Evolutionary conservation across 1,284 basidiomycete genomes (phyloP).

Genomic region (Ustilago vetiveriae): DNA sequence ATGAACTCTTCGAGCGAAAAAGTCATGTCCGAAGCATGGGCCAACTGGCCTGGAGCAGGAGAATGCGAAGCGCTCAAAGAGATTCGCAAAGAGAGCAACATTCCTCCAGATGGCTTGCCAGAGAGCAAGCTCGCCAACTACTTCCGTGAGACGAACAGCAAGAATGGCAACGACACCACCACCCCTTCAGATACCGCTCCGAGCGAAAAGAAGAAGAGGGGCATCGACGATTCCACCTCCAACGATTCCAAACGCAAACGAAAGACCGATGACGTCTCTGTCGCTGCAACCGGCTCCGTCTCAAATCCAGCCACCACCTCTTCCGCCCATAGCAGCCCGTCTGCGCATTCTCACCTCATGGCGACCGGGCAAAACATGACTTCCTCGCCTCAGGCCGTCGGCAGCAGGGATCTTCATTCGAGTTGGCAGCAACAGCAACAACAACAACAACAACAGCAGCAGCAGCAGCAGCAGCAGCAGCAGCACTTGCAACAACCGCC

Average conservation of each 20-base stretch:
- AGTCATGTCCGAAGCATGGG: constrained; percentile 56
- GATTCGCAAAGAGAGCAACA: constrained; percentile 55
- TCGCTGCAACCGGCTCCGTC: not conserved
- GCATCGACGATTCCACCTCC: constrained; percentile 9
- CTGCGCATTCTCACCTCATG: not conserved
- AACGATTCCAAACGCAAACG: constrained; percentile 33
- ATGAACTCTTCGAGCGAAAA: constrained; percentile 53
- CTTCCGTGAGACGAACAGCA: constrained; percentile 18
- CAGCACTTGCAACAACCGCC: constrained; percentile 13
- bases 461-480: constrained; percentile 15
- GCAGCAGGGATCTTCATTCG: too few relatives aligned
- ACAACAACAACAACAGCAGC: constrained; percentile 12
- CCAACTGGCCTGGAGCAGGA: constrained; percentile 57
- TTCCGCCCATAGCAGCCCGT: constrained; percentile 18
- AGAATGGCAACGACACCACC: not conserved
- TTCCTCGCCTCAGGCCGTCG: constrained; percentile 8
- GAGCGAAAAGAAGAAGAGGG: constrained; percentile 30
- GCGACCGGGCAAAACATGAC: not conserved
- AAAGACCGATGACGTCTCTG: constrained; percentile 14
- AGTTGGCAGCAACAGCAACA: not conserved
- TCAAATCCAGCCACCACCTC: constrained; percentile 7
- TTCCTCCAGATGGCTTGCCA: constrained; percentile 58
- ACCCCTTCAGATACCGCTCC: not conserved
- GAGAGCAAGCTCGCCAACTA: constrained; percentile 45
- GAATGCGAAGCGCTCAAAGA: constrained; percentile 55